Evolutionary conservation across 2,329 filamentous ascomycete species (phyloP), one percentile per base, ranked within the genome.

Genomic region (Phialophora macrospora): DNA sequence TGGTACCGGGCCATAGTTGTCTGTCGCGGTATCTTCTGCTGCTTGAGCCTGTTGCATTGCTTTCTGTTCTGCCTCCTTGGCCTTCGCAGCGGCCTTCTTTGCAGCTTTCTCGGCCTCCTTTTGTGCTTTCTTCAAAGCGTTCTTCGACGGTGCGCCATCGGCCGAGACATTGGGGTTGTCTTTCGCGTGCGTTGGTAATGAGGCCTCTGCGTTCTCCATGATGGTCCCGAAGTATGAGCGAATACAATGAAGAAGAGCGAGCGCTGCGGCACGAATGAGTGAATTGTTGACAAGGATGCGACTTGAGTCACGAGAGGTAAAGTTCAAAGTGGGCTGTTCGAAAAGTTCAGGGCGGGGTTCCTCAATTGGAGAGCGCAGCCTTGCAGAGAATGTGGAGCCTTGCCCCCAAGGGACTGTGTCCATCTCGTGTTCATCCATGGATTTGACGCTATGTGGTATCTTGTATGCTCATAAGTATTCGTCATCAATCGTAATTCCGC

Each of bases 51-150:
- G 71, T 62, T 72, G 71, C 11, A 65, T 63, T 4, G 71, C 71
- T 68, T 67, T 67, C 62, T 73, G 68, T 44, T 72, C 68, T 75
- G 91, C 90, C 48, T 72, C 70, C 28, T 65, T 65, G 44, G 69
- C 68, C 57, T 72, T 72, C 22, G 71, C 70, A 9, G 72, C 72
- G 6, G 70, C 71, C 79, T 96, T 96, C 79, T 96, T 96, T 76
- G 88, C 84, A 12, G 90, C 91, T 80, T 96, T 93, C 77, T 94
- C 93, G 81, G 93, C 93, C 30, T 93, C 91, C 81, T 96, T 96
- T 73, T 90, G 90, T 54, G 90, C 88, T 82, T 96, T 96, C 82
- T 96, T 96, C 70, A 90, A 81, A 17, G 88, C 92, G 79, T 89
- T 93, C 81, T 96, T 93, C 67, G 89, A 92, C 49, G 85, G 82